A percentile compares a stretch with the other conserved stretches of the same genome.
phyloP scores from a whole-genome alignment of 2,329 filamentous ascomycete species.

The Zasmidium cellare region DNA sequence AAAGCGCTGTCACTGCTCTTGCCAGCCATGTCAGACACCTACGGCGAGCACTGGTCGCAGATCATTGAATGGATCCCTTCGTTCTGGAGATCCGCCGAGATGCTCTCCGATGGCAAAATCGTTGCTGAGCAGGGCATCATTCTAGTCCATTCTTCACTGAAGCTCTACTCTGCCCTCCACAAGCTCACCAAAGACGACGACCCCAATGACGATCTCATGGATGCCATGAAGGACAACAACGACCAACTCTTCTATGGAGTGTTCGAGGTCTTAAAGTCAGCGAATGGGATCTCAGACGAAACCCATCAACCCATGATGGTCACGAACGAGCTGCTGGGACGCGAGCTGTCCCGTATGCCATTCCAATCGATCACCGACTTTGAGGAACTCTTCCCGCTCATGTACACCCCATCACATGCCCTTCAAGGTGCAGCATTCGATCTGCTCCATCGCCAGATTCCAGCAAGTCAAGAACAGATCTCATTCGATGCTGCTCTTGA shows the following conservation, averaged over 20 bases:
- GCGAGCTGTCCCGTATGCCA: constrained; percentile 66
- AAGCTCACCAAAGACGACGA: constrained; percentile 58
- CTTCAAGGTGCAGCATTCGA: constrained; percentile 80
- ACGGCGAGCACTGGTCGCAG: constrained; percentile 81
- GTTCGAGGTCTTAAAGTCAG: constrained; percentile 60
- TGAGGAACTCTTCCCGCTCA: constrained; percentile 69
- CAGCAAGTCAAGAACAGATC: constrained; percentile 73
- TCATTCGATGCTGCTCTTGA: constrained; percentile 75
- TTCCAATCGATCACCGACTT: constrained; percentile 53
- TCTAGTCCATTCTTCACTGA: constrained; percentile 69
- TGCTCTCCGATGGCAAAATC: not conserved
- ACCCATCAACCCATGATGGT: constrained; percentile 69
- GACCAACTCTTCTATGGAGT: constrained; percentile 58
- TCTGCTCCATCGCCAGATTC: constrained; percentile 77
- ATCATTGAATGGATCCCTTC: constrained; percentile 38
- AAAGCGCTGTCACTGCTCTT: constrained; percentile 59
- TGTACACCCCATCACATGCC: constrained; percentile 72
- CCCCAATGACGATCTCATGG: constrained; percentile 81
- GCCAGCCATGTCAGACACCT: constrained; percentile 75
- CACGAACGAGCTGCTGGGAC: constrained; percentile 71
- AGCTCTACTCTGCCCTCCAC: constrained; percentile 65
- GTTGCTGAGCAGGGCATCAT: constrained; percentile 26
- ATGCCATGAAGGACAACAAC: constrained; percentile 66
- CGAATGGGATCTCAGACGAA: constrained; percentile 49
- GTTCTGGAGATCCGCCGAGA: constrained; percentile 34